These are phyloP conservation scores for Amanita jacksonii DNA, from an alignment of 768 basidiomycete genomes.

Conservation along the genomic window DNA sequence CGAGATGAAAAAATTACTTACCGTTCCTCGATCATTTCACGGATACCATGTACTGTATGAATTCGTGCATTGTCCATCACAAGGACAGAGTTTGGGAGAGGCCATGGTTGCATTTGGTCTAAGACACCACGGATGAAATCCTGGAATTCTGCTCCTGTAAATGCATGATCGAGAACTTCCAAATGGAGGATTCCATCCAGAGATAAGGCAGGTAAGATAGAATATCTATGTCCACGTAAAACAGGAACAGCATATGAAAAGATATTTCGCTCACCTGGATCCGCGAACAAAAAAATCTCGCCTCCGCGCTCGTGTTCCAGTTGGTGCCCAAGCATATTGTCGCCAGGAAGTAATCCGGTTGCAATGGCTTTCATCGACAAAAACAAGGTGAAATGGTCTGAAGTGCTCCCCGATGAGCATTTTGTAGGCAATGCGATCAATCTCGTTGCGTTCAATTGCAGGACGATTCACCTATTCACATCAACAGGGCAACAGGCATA, in stretches of 20 bases:
- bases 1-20: slow-evolving; percentile 1
- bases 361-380: slow-evolving; percentile 22
- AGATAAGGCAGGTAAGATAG: slow-evolving; percentile 20
- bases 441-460: slow-evolving; percentile 15
- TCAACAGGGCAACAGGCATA: no score
- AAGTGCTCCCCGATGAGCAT: slow-evolving; percentile 12
- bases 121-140: slow-evolving; percentile 15
- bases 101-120: slow-evolving; percentile 22
- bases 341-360: slow-evolving; percentile 16
- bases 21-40: slow-evolving; percentile 14
- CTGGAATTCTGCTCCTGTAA: slow-evolving; percentile 14
- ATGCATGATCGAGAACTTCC: slow-evolving; percentile 18
- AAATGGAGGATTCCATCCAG: slow-evolving; percentile 19
- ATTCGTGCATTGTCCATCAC: slow-evolving; percentile 26
- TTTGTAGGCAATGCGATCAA: slow-evolving; percentile 11
- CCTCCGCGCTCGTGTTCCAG: slow-evolving; percentile 14
- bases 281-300: slow-evolving; percentile 20
- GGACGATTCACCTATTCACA: slow-evolving; percentile 11
- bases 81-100: slow-evolving; percentile 19
- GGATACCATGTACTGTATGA: slow-evolving; percentile 17
- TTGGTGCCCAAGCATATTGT: slow-evolving; percentile 18
- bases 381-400: slow-evolving; percentile 16
- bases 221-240: slow-evolving; percentile 18
- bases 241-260: slow-evolving; percentile 6
- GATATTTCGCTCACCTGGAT: slow-evolving; percentile 13